Conservation (phyloP, 768 basidiomycete genomes). For the Gloeophyllum trabeum region DNA sequence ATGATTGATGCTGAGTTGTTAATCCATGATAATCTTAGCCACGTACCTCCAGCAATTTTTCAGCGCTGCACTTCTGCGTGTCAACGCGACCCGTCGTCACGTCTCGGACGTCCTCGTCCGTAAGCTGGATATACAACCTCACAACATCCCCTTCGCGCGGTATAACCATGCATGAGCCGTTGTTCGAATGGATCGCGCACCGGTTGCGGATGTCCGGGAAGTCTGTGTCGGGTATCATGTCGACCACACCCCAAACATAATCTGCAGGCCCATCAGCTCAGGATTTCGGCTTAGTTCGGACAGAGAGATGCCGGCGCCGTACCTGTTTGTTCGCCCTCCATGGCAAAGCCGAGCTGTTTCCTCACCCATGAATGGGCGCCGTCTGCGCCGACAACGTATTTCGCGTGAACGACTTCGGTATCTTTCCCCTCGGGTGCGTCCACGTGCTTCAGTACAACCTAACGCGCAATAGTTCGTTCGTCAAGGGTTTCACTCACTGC, state of each 20-base stretch:
- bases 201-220: slow-evolving; percentile 43
- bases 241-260: slow-evolving; percentile 77
- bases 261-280: slow-evolving; percentile 24
- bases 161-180: slow-evolving; percentile 38
- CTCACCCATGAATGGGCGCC: slow-evolving; percentile 83
- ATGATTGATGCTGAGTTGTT: background rate
- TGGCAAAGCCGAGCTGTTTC: slow-evolving; percentile 46
- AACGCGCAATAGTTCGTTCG: too few species aligned
- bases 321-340: slow-evolving; percentile 68
- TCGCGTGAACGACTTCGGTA: slow-evolving; percentile 52
- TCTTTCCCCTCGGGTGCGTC: slow-evolving; percentile 21
- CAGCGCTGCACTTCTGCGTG: slow-evolving; percentile 23
- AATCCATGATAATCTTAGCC: background rate
- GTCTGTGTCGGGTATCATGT: slow-evolving; percentile 35
- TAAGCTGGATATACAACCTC: slow-evolving; percentile 41
- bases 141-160: slow-evolving; percentile 37
- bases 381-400: slow-evolving; percentile 70
- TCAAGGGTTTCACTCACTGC: too few species aligned
- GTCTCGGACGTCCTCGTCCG: slow-evolving; percentile 25
- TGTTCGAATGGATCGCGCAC: slow-evolving; percentile 35
- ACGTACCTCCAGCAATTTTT: slow-evolving; percentile 25
- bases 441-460: slow-evolving; percentile 36
- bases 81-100: slow-evolving; percentile 28
- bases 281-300: background rate
- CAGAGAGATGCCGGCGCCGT: background rate